Evolutionary conservation across 2,329 filamentous ascomycete genomes (phyloP).

Genomic region (Stromatinia cepivora): DNA sequence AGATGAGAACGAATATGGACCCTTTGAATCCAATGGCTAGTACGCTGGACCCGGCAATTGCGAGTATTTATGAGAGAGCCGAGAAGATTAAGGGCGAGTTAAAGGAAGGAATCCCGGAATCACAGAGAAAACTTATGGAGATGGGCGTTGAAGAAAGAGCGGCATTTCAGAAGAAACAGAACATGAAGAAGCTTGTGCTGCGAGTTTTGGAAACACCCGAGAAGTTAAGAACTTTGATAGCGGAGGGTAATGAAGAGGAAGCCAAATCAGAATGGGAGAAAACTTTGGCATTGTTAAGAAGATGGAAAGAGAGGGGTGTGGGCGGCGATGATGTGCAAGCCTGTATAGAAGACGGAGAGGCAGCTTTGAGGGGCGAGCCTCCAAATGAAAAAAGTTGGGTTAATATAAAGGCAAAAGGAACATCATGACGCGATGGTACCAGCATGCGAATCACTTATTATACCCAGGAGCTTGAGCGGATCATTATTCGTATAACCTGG

Average conservation of each 20-base stretch:
- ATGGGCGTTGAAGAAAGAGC: constrained; percentile 55
- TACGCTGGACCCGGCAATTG: constrained; percentile 71
- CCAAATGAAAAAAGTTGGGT: constrained; percentile 33
- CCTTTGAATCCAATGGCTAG: constrained; percentile 70
- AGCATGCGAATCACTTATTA: background rate
- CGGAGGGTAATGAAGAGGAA: constrained; percentile 60
- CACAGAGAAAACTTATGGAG: constrained; percentile 60
- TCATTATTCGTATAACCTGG: background rate
- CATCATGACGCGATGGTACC: constrained; percentile 24
- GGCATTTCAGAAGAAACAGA: constrained; percentile 26
- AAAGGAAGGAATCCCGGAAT: constrained; percentile 34
- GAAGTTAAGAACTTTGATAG: constrained; percentile 57
- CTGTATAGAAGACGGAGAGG: constrained; percentile 42
- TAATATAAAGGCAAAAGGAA: constrained; percentile 28
- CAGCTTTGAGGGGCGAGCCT: constrained; percentile 38
- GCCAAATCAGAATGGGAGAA: constrained; percentile 51
- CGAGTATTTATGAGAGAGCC: constrained; percentile 62
- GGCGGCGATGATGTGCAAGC: constrained; percentile 39
- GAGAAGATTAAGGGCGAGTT: constrained; percentile 36
- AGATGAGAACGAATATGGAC: constrained; percentile 82
- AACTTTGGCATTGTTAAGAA: constrained; percentile 33
- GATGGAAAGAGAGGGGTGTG: constrained; percentile 40
- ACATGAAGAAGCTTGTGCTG: constrained; percentile 30
- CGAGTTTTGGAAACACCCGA: constrained; percentile 36
- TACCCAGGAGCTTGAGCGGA: background rate